Evolutionary conservation across 495 filamentous ascomycete genomes (phyloP).

Genomic region (Penicillium malachiteum): DNA sequence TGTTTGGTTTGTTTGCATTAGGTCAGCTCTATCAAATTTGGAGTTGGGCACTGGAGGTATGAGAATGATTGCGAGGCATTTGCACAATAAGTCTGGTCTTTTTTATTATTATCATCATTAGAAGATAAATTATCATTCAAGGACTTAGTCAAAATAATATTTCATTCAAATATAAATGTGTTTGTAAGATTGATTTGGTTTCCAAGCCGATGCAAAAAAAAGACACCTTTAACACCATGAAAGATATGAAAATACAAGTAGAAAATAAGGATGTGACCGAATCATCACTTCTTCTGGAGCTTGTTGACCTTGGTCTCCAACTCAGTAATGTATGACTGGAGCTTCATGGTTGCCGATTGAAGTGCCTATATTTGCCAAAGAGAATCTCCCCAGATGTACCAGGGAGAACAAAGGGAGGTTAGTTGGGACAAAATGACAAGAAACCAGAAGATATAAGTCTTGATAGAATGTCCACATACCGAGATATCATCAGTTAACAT

Average conservation of each 20-base stretch:
- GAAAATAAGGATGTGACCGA: not conserved
- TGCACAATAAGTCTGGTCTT: too few species aligned
- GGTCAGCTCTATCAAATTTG: not conserved
- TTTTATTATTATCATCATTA: too few species aligned
- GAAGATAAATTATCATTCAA: too few species aligned
- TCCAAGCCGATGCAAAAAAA: conserved; percentile 1
- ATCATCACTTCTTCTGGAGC: conserved; percentile 56
- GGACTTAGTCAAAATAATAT: not conserved
- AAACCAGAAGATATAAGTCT: conserved; percentile 11
- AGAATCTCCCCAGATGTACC: conserved; percentile 1
- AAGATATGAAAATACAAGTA: conserved; percentile 3
- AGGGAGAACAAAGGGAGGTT: conserved; percentile 6
- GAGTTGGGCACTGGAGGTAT: too few species aligned
- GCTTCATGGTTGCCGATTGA: conserved; percentile 80
- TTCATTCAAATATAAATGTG: not conserved
- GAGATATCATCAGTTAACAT: conserved; percentile 94
- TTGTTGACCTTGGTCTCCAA: conserved; percentile 81
- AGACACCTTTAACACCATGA: not conserved
- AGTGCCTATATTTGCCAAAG: conserved; percentile 59
- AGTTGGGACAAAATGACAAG: not conserved
- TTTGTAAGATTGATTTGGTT: not conserved
- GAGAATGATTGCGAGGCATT: too few species aligned
- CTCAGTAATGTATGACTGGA: conserved; percentile 76
- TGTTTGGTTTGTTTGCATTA: conserved; percentile 6
- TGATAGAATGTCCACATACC: too few species aligned